These are phyloP conservation scores for Multifurca ochricompacta DNA, from an alignment of 768 basidiomycete species.

Conservation along the genomic window DNA sequence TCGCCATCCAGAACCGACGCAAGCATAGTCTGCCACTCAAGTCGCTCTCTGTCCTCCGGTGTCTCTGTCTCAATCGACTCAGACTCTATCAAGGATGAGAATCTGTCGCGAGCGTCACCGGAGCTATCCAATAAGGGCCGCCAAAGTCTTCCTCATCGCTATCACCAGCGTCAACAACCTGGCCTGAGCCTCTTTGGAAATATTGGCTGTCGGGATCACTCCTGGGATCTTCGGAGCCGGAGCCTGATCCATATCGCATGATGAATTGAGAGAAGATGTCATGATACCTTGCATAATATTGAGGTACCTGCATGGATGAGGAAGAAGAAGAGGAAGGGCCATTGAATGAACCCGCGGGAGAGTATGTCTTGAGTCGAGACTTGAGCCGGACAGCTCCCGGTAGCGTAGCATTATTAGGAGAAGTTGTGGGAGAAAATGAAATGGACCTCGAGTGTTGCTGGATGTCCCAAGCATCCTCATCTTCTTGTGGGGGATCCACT, in stretches of 20 bases:
- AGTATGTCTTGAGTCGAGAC: constrained; percentile 19
- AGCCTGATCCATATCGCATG: constrained; percentile 60
- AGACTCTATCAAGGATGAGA: constrained; percentile 48
- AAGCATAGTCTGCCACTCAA: constrained; percentile 96
- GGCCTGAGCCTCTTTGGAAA: constrained; percentile 63
- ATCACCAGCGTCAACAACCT: constrained; percentile 59
- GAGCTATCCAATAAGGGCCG: constrained; percentile 36
- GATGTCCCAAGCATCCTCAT: constrained; percentile 39
- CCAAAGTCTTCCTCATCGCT: constrained; percentile 69
- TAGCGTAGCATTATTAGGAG: constrained; percentile 16
- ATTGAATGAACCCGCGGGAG: constrained; percentile 22
- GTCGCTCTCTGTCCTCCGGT: constrained; percentile 65
- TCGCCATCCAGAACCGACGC: constrained; percentile 90
- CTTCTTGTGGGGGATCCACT: constrained; percentile 43
- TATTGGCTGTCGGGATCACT: constrained; percentile 82
- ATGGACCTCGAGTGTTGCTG: constrained; percentile 22
- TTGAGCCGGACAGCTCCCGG: constrained; percentile 21
- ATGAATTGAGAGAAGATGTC: constrained; percentile 79
- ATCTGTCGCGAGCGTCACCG: constrained; percentile 42
- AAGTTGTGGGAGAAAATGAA: constrained; percentile 21
- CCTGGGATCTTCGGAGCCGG: constrained; percentile 55
- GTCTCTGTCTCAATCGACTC: constrained; percentile 63
- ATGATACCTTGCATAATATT: constrained; percentile 35
- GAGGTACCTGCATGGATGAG: constrained; percentile 25
- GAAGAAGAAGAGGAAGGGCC: constrained; percentile 26